phyloP scores from a whole-genome alignment of 2,329 filamentous ascomycete species.

The Aspergillus intermedius region DNA sequence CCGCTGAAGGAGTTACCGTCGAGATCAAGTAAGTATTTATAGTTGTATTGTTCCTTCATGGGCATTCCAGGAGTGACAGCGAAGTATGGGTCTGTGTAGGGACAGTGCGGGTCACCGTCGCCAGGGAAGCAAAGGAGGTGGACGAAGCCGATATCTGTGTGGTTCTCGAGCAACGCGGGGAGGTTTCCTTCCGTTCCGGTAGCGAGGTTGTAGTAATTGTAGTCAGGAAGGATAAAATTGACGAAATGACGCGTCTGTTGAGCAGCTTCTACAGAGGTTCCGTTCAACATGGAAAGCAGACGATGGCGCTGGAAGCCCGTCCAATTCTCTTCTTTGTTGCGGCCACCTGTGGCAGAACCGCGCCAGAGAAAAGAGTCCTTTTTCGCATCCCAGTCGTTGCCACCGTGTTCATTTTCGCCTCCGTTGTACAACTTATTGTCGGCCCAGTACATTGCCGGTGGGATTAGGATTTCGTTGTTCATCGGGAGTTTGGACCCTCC shows the following conservation, averaged over 20 bases:
- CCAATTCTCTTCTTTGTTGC: conserved; percentile 54
- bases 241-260: conserved; percentile 21
- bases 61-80: conserved; percentile 16
- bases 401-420: conserved; percentile 30
- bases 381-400: conserved; percentile 37
- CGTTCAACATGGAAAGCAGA: conserved; percentile 66
- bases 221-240: conserved; percentile 23
- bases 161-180: conserved; percentile 34
- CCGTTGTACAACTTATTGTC: conserved; percentile 39
- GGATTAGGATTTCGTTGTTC: conserved; percentile 46
- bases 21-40: conserved; percentile 68
- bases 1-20: conserved; percentile 69
- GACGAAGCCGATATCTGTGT: conserved; percentile 39
- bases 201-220: conserved; percentile 36
- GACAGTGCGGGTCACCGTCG: conserved; percentile 35
- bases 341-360: conserved; percentile 43
- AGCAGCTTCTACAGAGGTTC: not conserved
- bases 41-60: conserved; percentile 36
- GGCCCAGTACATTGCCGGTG: conserved; percentile 46
- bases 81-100: conserved; percentile 41
- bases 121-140: conserved; percentile 40
- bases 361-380: conserved; percentile 40
- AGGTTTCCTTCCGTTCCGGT: conserved; percentile 19
- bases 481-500: conserved; percentile 45
- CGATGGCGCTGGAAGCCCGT: conserved; percentile 67